Evolutionary conservation across 352 stramenopile species (phyloP).

Genomic region (Thraustochytrium sp.): DNA sequence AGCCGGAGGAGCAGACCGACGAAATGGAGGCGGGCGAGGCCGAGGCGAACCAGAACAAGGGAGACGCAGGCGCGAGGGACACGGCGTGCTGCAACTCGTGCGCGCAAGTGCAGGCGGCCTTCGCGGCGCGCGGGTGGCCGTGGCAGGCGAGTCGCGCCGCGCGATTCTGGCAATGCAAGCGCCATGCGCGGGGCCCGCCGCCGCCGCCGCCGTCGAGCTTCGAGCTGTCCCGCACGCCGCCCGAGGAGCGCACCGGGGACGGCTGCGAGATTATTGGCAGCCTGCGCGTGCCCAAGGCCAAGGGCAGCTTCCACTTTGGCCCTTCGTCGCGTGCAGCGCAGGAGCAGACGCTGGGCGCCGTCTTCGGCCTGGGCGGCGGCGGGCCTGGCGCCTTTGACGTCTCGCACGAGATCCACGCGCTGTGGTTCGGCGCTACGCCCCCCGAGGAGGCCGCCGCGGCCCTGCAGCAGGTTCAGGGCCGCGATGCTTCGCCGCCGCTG

Average conservation of each 20-base stretch:
- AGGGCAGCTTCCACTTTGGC: slow-evolving; percentile 41
- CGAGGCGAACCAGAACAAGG: background rate
- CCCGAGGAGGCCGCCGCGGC: background rate
- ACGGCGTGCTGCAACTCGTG: slow-evolving; percentile 14
- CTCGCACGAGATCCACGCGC: slow-evolving; percentile 1
- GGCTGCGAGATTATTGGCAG: background rate
- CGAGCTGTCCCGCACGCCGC: background rate
- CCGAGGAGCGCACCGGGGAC: background rate
- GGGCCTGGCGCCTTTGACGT: background rate
- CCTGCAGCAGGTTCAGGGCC: background rate
- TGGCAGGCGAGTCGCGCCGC: background rate
- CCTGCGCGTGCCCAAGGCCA: slow-evolving; percentile 12
- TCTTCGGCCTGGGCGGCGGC: background rate
- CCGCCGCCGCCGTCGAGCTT: background rate
- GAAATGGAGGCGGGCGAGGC: background rate
- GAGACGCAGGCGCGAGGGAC: too few relatives aligned
- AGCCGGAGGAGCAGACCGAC: too few relatives aligned
- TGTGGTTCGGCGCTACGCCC: slow-evolving; percentile 13
- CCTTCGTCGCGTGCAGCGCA: background rate
- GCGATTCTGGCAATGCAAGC: slow-evolving; percentile 29
- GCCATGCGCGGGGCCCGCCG: background rate
- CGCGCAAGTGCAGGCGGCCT: background rate
- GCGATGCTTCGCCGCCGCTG: background rate
- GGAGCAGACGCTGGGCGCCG: too few relatives aligned
- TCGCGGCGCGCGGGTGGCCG: background rate